Evolutionary conservation across 176 grass and related monocot genomes (phyloP).

Genomic region (Neostapfia colusana): DNA sequence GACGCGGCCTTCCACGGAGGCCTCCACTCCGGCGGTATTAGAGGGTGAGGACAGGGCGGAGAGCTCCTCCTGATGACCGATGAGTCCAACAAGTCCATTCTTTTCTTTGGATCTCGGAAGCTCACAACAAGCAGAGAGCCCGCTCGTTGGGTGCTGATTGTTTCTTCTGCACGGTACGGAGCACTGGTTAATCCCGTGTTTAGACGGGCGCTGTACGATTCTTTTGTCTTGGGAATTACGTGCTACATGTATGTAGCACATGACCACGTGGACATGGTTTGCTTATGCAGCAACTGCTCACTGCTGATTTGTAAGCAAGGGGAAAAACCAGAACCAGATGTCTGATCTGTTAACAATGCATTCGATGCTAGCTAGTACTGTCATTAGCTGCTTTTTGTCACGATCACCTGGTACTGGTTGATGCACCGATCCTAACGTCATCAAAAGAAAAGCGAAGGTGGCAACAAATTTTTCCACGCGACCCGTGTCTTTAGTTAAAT

Average conservation of each 20-base stretch:
- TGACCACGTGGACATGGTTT: conserved; percentile 24
- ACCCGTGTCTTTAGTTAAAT: too few relatives aligned
- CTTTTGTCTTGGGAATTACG: conserved; percentile 48
- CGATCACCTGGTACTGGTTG: background rate
- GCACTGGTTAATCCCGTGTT: conserved; percentile 25
- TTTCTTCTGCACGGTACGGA: conserved; percentile 27
- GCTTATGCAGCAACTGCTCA: conserved; percentile 39
- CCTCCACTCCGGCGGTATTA: conserved; percentile 37
- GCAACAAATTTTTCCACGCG: too few relatives aligned
- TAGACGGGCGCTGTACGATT: conserved; percentile 41
- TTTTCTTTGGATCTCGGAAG: background rate
- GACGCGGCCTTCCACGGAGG: conserved; percentile 54
- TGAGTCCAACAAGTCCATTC: background rate
- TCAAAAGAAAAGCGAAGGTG: too few relatives aligned
- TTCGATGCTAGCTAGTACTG: background rate
- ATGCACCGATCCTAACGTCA: background rate
- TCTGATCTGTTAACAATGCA: conserved; percentile 8
- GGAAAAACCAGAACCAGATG: background rate
- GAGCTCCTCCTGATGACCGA: conserved; percentile 33
- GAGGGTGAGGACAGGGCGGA: conserved; percentile 23
- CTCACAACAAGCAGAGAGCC: background rate
- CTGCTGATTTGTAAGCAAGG: conserved; percentile 24
- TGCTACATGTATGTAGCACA: conserved; percentile 54
- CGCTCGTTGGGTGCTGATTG: background rate
- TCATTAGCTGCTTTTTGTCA: background rate